phyloP scores from a whole-genome alignment of 176 grass and related monocot species.

The Eremochloa ophiuroides region DNA sequence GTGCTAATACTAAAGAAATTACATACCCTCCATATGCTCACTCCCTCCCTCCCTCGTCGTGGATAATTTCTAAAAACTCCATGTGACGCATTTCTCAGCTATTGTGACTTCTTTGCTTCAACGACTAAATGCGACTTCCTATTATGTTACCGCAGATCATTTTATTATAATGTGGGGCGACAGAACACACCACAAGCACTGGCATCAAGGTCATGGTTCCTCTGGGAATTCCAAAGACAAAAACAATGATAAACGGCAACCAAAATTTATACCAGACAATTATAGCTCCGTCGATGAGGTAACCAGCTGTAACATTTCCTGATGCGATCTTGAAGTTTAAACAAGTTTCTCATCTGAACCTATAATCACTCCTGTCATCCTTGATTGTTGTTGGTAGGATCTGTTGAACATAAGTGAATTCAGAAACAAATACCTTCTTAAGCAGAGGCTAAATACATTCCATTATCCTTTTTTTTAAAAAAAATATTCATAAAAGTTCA shows the following conservation, averaged over 20 bases:
- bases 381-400: background rate
- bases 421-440: background rate
- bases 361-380: background rate
- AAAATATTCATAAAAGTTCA: background rate
- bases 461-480: background rate
- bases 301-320: background rate
- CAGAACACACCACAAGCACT: constrained; percentile 46
- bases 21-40: background rate
- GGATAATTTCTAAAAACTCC: background rate
- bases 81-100: background rate
- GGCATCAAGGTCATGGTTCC: constrained; percentile 35
- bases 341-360: background rate
- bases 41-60: background rate
- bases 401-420: background rate
- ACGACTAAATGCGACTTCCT: background rate
- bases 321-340: background rate
- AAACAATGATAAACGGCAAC: background rate
- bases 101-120: background rate
- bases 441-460: background rate
- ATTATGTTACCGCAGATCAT: constrained; percentile 5
- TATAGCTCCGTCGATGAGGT: constrained; percentile 86
- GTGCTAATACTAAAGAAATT: background rate
- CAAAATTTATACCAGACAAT: constrained; percentile 76
- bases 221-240: constrained; percentile 49
- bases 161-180: constrained; percentile 43